Evolutionary conservation across 345 rosid species (phyloP).

Genomic region (Litchi chinensis): DNA sequence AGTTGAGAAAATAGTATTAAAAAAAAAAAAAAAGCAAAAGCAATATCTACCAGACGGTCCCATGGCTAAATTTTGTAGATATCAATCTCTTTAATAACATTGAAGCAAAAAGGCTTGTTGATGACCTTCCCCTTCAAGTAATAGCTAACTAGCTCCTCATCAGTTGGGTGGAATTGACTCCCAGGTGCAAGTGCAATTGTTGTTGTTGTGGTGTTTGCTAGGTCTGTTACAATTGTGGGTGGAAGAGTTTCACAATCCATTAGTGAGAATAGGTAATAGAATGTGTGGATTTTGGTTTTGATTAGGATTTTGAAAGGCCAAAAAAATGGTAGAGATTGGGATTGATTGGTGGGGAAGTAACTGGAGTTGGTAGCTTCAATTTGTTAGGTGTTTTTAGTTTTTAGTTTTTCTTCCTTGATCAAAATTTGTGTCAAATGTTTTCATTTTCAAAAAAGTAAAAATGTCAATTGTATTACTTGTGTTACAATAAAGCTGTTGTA

Average conservation of each 20-base stretch:
- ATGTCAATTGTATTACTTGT: not conserved
- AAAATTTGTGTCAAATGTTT: not conserved
- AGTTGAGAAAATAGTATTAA: too few relatives aligned
- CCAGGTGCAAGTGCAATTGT: constrained; percentile 87
- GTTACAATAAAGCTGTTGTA: not conserved
- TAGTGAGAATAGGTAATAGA: not conserved
- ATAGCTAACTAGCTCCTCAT: constrained; percentile 78
- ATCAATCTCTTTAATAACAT: constrained; percentile 76
- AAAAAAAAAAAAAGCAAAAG: not conserved
- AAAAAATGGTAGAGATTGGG: constrained; percentile 4
- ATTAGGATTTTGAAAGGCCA: not conserved
- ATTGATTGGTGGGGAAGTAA: constrained; percentile 61
- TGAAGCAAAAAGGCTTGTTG: constrained; percentile 65
- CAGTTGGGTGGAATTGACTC: constrained; percentile 89
- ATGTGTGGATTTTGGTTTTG: not conserved
- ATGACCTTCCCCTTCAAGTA: constrained; percentile 84
- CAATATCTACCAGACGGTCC: constrained; percentile 60
- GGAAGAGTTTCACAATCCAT: constrained; percentile 17
- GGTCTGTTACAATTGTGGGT: not conserved
- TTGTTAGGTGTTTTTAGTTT: constrained; percentile 22
- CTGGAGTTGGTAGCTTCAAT: too few relatives aligned
- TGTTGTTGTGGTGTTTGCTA: constrained; percentile 14
- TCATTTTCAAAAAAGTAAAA: not conserved
- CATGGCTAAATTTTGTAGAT: constrained; percentile 87
- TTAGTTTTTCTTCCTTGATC: not conserved